Base-by-base conservation (phyloP, 495 filamentous ascomycete genomes). In the Penicillium parvum region DNA sequence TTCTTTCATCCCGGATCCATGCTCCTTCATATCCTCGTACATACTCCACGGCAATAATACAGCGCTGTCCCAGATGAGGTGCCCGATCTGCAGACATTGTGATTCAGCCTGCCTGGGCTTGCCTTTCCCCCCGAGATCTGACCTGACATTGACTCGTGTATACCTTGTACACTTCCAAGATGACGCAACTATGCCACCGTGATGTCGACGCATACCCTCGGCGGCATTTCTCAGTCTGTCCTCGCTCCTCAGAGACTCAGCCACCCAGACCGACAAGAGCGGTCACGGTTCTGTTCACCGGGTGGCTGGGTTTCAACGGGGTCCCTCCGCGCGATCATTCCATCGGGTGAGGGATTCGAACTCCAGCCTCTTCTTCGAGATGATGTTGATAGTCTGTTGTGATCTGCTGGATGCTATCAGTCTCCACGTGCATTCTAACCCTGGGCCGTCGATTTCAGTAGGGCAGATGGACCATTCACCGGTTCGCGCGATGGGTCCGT, bases 381-480 rank as follows among this genome's bases (percentile, higher is more conserved):
- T n/a, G n/a, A n/a, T n/a, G n/a, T n/a, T n/a, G n/a, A n/a, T n/a
- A 27, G 25, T 27, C 25, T 12, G 2, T 15, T 14, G 12, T 30
- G 28, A 30, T 15, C 25, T 27, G 7, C 25, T 27, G 3, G n/a
- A 8, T 11, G 9, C 25, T 27, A n/a, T n/a, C n/a, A n/a, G 3
- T 30, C 28, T 15, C 28, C 28, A 30, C 49, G 29, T 44, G 34
- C 35, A 23, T 39, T 41, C 26, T 28, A 29, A 36, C 30, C 32
- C 12, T 44, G 41, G 29, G 25, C 43, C 27, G 15, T 35, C 43
- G 37, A 40, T 20, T 39, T 40, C 43, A 40, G 27, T 34, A 26
- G 15, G 29, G 17, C n/a, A 19, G 28, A 37, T 46, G 32, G 43
- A 26, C 45, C 50, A 53, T 53, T 53, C 40, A 49, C 35, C 39